Evolutionary conservation across 176 grass and related monocot genomes (phyloP), one percentile per base, ranked within the genome.

Genomic region (Calamus simplicifolius): DNA sequence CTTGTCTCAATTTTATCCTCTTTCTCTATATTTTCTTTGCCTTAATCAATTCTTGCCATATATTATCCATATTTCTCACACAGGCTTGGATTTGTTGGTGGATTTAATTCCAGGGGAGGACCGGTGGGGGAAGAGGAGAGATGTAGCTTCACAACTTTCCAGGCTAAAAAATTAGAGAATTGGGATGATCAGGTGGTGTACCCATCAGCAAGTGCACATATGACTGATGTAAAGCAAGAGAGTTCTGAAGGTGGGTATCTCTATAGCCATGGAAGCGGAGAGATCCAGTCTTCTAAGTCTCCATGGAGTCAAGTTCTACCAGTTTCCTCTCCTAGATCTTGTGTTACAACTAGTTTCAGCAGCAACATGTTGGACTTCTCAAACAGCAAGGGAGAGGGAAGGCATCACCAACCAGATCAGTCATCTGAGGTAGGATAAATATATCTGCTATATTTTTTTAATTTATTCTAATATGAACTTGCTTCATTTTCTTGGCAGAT

Each of bases 311-410:
- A 83, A 51, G 63, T 80, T 52, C 56, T 75, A 49, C 61, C 81
- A 54, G 79, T 62, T 61, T 95, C 82, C 21, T 89, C 90, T 75
- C 90, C 79, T 52, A 81, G 76, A 66, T 95, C 90, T 51, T 95
- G 85, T 66, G 49, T 86, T 59, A 86, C 85, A 35, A 69, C 82
- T 52, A 83, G 73, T 76, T 73, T 80, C 63, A 73, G 69, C 68
- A 71, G 76, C 59, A 86, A 52, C 85, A 84, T 89, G 76, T 16
- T 95, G n/a, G 82, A 95, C 54, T 95, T 95, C 79, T 86, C 85
- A 15, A 89, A 86, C 72, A 69, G 7, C 50, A 25, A 69, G 19
- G 38, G 19, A 3, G 84, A 85, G 51, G 48, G 59, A 62, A 79
- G 62, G 61, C 77, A 76, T 52, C 89, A 82, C 49, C 81, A 75